Evolutionary conservation across 2,329 filamentous ascomycete genomes (phyloP).

Genomic region (Colletotrichum liriopes): DNA sequence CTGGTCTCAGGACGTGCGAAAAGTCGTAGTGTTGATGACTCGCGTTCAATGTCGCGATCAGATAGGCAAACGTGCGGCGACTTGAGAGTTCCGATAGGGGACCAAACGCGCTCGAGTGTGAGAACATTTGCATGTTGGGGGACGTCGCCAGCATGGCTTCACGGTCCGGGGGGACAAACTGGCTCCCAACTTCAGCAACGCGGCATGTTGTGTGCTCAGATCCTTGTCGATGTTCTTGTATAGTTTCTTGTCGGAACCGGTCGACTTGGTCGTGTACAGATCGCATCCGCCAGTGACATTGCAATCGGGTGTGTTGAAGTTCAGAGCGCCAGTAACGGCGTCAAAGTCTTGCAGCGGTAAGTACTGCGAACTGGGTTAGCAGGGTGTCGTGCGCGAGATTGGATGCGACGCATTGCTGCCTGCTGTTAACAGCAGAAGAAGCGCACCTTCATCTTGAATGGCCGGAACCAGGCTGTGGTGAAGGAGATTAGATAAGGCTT

Average conservation of each 20-base stretch:
- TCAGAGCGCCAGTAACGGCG: constrained; percentile 90
- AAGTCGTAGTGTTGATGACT: constrained; percentile 95
- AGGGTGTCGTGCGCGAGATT: constrained; percentile 10
- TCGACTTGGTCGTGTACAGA: constrained; percentile 96
- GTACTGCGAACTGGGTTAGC: constrained; percentile 72
- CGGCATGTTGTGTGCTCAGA: constrained; percentile 91
- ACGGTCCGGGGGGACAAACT: constrained; percentile 86
- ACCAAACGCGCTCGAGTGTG: constrained; percentile 91
- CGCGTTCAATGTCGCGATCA: constrained; percentile 96
- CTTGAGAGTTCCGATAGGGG: constrained; percentile 90
- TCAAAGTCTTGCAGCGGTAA: constrained; percentile 93
- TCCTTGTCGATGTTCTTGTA: constrained; percentile 96
- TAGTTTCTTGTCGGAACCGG: constrained; percentile 95
- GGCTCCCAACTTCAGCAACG: constrained; percentile 87
- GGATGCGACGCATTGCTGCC: constrained; percentile 30
- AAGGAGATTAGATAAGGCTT: constrained; percentile 22
- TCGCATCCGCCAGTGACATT: constrained; percentile 95
- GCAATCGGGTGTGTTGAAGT: constrained; percentile 94
- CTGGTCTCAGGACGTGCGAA: constrained; percentile 88
- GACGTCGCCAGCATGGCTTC: constrained; percentile 77
- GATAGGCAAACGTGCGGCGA: constrained; percentile 92
- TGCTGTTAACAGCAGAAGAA: constrained; percentile 26
- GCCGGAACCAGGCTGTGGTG: constrained; percentile 30
- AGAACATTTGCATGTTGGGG: constrained; percentile 74
- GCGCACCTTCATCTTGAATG: constrained; percentile 45